Conservation (phyloP, 805 yeast genomes). For the Myxozyma kluyveri region DNA sequence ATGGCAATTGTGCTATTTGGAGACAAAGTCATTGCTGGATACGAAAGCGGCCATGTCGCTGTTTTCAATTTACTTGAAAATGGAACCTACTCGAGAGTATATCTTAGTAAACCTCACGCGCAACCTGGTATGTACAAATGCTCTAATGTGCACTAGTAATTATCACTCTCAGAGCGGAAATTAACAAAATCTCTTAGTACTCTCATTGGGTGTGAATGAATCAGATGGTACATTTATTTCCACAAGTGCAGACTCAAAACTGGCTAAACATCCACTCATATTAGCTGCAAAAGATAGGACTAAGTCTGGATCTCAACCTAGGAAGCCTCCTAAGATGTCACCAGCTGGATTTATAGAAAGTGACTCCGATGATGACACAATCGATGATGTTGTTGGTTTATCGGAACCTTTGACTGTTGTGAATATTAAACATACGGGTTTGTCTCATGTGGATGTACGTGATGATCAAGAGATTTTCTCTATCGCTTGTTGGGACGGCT, state of each 20-base stretch:
- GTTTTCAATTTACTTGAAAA: conserved; percentile 33
- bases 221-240: conserved; percentile 33
- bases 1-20: conserved; percentile 53
- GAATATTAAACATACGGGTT: conserved; percentile 35
- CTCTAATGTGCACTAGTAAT: neutral
- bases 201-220: conserved; percentile 31
- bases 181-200: too few relatives aligned
- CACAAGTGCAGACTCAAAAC: conserved; percentile 38
- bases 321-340: neutral
- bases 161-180: neutral
- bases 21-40: conserved; percentile 50
- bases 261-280: conserved; percentile 35
- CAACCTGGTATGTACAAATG: conserved; percentile 35
- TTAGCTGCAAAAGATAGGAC: neutral
- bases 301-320: too few relatives aligned
- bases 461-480: conserved; percentile 32
- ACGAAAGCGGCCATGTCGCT: conserved; percentile 67
- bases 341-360: neutral
- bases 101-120: conserved; percentile 33
- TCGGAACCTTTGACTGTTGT: conserved; percentile 8
- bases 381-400: neutral
- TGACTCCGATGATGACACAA: conserved; percentile 2
- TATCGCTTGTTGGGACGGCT: conserved; percentile 45
- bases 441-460: conserved; percentile 33
- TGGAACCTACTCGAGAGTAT: conserved; percentile 5